Conservation (phyloP, 148 eudicot genomes). For the Hydrangea macrophylla region DNA sequence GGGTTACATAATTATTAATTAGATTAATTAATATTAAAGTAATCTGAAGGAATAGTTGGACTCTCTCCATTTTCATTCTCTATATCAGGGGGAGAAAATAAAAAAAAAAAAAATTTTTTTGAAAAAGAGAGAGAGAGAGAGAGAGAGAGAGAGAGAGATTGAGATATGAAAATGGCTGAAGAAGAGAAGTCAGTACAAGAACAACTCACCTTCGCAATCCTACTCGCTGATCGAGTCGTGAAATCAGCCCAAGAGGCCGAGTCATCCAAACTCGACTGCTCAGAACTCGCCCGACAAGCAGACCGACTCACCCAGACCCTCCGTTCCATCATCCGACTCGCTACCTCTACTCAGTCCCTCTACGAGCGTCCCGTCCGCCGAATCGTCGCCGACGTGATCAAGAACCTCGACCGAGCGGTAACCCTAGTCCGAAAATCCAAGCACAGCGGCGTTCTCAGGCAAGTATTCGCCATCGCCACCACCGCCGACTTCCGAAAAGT, state of each 20-base stretch:
- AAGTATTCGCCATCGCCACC: constrained; percentile 58
- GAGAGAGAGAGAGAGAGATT: no score
- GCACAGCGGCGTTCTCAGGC: constrained; percentile 48
- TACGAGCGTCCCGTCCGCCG: constrained; percentile 81
- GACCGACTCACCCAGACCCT: constrained; percentile 59
- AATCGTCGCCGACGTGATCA: constrained; percentile 43
- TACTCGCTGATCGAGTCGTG: constrained; percentile 52
- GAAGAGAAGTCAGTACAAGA: constrained; percentile 48
- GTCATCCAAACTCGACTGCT: constrained; percentile 53
- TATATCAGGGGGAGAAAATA: no score
- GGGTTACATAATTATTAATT: no score
- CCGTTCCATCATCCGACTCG: constrained; percentile 50
- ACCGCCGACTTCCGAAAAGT: constrained; percentile 71
- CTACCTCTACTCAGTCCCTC: constrained; percentile 37
- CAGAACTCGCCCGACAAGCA: constrained; percentile 49
- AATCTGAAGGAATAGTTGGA: no score
- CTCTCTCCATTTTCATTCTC: no score
- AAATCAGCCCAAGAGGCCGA: constrained; percentile 62
- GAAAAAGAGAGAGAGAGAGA: no score
- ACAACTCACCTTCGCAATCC: constrained; percentile 48
- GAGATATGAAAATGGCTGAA: constrained; percentile 17
- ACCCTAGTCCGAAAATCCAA: constrained; percentile 59
- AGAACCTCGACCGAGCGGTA: constrained; percentile 52
- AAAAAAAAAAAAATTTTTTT: no score
- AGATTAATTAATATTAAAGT: no score